Evolutionary conservation across 768 basidiomycete genomes (phyloP), one percentile per base, ranked within the genome.

Genomic region (Pisolithus marmoratus): DNA sequence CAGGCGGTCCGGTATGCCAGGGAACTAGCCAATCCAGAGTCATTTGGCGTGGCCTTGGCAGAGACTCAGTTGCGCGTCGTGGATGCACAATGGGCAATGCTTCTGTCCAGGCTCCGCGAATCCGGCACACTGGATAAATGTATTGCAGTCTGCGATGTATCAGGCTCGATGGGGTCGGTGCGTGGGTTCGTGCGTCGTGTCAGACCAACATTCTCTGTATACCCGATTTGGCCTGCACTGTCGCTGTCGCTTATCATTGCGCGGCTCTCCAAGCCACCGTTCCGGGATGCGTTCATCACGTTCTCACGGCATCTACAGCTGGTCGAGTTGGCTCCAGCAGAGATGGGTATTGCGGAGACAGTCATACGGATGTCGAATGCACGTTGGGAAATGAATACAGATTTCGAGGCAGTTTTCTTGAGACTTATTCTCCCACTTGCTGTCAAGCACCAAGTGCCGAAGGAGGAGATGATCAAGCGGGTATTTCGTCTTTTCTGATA

Each of bases 401-500:
- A 87, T 51, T 70, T 86, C 27, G 66, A 78, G 29, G 76, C 80
- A 1, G 79, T 86, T 17, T 85, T 90, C 64, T 60, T 78, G 41
- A 66, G 80, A 15, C 74, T 88, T 31, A 69, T 89, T 12, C 76
- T 88, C 17, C 81, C 82, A 0, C 75, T 82, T 8, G 85, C 85
- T 7, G 58, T 79, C 52, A 58, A 72, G 62, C 67, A 84, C 57
- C 71, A 79, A 0, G 67, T 90, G n/a, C 70, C 72, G 47, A 76
- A 73, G 51, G 84, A 84, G 48, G 79, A 87, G 44, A 87, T 89
- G 85, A 77, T 89, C 69, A 82, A 85, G 69, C 77, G 83, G 5
- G 67, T 89, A 0, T 88, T 90, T 61, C n/a, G 74, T 89, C 40
- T 89, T 90, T 63, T 79, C 80, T 3, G 85, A 89, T 61, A 88